These are phyloP conservation scores for Papiliotrema nemorosa DNA, from an alignment of 1,284 basidiomycete species.

Conservation along the genomic window DNA sequence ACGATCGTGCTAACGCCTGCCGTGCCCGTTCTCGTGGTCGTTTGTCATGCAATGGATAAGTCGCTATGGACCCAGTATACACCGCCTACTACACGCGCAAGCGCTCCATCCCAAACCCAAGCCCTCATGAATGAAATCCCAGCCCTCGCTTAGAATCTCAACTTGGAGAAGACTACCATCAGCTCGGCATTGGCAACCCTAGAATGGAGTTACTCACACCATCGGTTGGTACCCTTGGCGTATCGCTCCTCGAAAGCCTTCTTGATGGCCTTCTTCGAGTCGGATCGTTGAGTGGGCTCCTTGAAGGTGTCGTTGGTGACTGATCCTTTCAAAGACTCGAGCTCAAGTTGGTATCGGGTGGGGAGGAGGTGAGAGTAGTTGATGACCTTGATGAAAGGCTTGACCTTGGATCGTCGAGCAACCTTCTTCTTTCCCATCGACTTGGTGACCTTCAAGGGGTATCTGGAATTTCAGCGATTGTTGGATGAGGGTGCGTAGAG, in stretches of 20 bases:
- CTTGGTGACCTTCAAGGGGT: slow-evolving; percentile 92
- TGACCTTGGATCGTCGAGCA: slow-evolving; percentile 84
- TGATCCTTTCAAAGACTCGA: slow-evolving; percentile 84
- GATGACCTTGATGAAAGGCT: slow-evolving; percentile 97
- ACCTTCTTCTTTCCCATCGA: slow-evolving; percentile 95
- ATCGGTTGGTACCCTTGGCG: slow-evolving; percentile 85
- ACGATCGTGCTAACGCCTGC: too few species aligned
- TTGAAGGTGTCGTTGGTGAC: slow-evolving; percentile 86
- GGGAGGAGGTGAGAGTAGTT: slow-evolving; percentile 98
- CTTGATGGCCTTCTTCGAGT: slow-evolving; percentile 93
- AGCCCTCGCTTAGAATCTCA: slow-evolving; percentile 37
- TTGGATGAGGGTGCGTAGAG: too few species aligned
- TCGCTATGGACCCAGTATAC: slow-evolving; percentile 1
- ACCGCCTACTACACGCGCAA: neutral
- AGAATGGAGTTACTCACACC: slow-evolving; percentile 55
- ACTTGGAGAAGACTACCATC: slow-evolving; percentile 37
- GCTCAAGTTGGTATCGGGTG: slow-evolving; percentile 91
- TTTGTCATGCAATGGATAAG: neutral
- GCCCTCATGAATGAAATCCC: neutral
- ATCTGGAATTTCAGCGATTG: slow-evolving; percentile 52
- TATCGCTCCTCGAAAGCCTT: slow-evolving; percentile 92
- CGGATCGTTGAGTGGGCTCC: slow-evolving; percentile 86
- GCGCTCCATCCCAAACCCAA: neutral
- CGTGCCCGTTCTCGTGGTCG: too few species aligned
- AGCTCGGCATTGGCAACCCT: neutral